These are phyloP conservation scores for Lyophyllum semitale DNA, from an alignment of 768 basidiomycete genomes.

Conservation along the genomic window DNA sequence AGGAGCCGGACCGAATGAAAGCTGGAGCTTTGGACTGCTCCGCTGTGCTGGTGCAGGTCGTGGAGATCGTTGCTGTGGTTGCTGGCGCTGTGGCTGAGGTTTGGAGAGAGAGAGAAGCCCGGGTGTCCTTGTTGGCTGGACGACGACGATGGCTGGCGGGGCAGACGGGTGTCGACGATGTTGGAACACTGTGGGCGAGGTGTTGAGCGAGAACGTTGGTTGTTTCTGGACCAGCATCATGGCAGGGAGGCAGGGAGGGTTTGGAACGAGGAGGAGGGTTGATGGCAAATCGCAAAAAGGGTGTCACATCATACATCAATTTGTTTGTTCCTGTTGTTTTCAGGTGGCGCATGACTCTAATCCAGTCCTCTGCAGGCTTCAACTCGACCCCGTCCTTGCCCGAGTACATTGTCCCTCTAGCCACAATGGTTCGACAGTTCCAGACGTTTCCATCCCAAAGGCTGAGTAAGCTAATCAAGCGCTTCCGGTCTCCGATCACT, in stretches of 20 bases:
- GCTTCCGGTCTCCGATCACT: conserved; percentile 4
- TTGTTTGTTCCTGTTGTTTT: conserved; percentile 27
- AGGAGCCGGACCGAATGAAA: conserved; percentile 26
- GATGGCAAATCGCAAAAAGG: conserved; percentile 19
- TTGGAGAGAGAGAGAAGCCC: conserved; percentile 71
- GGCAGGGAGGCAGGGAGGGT: conserved; percentile 19
- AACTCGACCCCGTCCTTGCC: background rate
- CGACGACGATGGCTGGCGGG: conserved; percentile 61
- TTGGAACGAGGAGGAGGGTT: conserved; percentile 16
- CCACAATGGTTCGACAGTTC: background rate
- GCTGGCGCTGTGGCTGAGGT: conserved; percentile 38
- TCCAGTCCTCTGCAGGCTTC: too few species aligned
- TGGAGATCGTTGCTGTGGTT: conserved; percentile 34
- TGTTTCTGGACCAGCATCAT: conserved; percentile 56
- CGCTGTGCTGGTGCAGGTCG: conserved; percentile 26
- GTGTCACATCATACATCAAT: conserved; percentile 8
- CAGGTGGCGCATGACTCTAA: conserved; percentile 18
- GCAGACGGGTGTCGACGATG: conserved; percentile 74
- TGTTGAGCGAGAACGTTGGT: conserved; percentile 31
- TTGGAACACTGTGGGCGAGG: conserved; percentile 26
- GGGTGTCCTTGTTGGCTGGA: conserved; percentile 73
- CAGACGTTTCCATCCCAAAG: background rate
- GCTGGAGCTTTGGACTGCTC: conserved; percentile 20
- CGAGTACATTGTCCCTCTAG: background rate
- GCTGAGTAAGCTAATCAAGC: background rate